Conservation (phyloP, 2,329 filamentous ascomycete genomes). For the Fusarium palustre region DNA sequence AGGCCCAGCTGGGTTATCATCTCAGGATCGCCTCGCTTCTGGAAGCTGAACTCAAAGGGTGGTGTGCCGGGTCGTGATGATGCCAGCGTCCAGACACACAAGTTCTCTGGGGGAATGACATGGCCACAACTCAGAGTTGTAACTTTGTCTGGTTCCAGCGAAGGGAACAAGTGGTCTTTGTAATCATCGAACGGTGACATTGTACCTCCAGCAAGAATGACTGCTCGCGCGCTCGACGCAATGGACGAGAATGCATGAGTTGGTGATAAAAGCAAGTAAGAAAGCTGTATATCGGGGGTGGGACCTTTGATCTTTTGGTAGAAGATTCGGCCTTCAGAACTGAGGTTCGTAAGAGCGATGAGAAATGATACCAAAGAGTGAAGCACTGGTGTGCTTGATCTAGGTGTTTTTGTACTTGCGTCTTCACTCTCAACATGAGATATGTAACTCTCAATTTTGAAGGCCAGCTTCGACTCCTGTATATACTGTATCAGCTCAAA, state of each 20-base stretch:
- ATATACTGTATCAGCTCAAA: slow-evolving; percentile 90
- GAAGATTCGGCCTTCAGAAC: slow-evolving; percentile 75
- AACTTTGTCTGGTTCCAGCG: slow-evolving; percentile 71
- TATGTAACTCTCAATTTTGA: slow-evolving; percentile 93
- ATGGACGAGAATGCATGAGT: slow-evolving; percentile 92
- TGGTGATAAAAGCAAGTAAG: slow-evolving; percentile 90
- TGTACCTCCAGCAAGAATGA: slow-evolving; percentile 92
- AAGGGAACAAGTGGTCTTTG: slow-evolving; percentile 84
- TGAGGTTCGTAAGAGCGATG: slow-evolving; percentile 85
- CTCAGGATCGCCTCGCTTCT: slow-evolving; percentile 73
- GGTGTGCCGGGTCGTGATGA: slow-evolving; percentile 55
- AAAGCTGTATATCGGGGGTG: slow-evolving; percentile 69
- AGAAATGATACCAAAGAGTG: slow-evolving; percentile 73
- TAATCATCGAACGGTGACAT: slow-evolving; percentile 99
- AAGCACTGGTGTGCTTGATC: slow-evolving; percentile 61
- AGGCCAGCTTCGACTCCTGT: slow-evolving; percentile 89
- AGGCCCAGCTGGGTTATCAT: slow-evolving; percentile 82
- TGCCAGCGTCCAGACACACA: slow-evolving; percentile 80
- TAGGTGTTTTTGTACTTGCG: slow-evolving; percentile 42
- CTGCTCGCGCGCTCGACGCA: slow-evolving; percentile 83
- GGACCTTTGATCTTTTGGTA: slow-evolving; percentile 61
- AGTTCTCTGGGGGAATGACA: slow-evolving; percentile 85
- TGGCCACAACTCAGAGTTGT: slow-evolving; percentile 92
- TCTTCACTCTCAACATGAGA: slow-evolving; percentile 68
- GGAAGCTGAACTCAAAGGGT: slow-evolving; percentile 88